Percentiles rank a stretch among this genome's conserved stretches.
Evolutionary conservation across 1,284 basidiomycete genomes (phyloP).

Genomic region (Amylostereum areolatum): DNA sequence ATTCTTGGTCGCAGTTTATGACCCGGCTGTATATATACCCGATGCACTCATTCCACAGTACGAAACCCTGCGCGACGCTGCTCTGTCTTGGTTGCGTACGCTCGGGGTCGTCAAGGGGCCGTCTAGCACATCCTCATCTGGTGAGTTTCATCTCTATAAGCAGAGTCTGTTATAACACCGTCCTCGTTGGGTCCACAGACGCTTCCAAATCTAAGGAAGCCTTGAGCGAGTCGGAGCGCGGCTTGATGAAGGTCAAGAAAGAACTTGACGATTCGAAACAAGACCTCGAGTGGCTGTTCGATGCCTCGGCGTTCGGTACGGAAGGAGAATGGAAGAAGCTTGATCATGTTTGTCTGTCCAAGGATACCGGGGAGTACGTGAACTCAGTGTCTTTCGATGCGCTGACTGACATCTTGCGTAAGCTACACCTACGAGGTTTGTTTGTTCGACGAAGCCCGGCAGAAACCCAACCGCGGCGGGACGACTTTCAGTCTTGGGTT

Average conservation of each 20-base stretch:
- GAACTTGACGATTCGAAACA: conserved; percentile 45
- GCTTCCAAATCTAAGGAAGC: conserved; percentile 60
- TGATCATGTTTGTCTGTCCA: conserved; percentile 75
- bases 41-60: conserved; percentile 76
- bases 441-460: conserved; percentile 82
- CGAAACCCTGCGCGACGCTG: conserved; percentile 58
- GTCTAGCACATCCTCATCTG: conserved; percentile 34
- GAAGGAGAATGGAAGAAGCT: conserved; percentile 97
- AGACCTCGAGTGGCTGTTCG: conserved; percentile 59
- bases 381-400: neutral
- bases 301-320: conserved; percentile 64
- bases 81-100: conserved; percentile 61
- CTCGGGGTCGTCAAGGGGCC: conserved; percentile 50
- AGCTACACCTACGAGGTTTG: conserved; percentile 98
- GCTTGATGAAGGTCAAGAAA: conserved; percentile 37
- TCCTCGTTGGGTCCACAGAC: conserved; percentile 31
- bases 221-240: conserved; percentile 54
- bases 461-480: conserved; percentile 85
- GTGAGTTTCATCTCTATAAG: neutral
- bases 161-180: too few species aligned
- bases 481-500: conserved; percentile 82
- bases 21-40: conserved; percentile 82
- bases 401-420: too few species aligned
- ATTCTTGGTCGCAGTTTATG: conserved; percentile 83
- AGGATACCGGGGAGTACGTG: conserved; percentile 84